Evolutionary conservation across 2,329 filamentous ascomycete species (phyloP), one percentile per base, ranked within the genome.

Genomic region (Balansia obtecta): DNA sequence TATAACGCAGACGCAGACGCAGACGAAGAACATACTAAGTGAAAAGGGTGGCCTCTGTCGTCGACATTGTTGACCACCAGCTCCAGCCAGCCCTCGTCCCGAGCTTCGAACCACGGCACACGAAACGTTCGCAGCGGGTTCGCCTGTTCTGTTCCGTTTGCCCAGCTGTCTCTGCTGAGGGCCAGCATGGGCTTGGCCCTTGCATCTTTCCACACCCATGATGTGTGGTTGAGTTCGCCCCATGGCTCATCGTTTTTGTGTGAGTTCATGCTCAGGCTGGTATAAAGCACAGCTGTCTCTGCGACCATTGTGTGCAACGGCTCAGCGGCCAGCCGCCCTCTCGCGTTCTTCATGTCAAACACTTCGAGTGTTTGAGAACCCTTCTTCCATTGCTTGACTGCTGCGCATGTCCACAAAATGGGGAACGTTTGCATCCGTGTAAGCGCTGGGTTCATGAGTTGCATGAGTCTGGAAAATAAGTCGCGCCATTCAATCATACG

Each of bases 21-120:
- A 9, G 32, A 8, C 30, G 20, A 11, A 37, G 10, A 18, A 53
- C 60, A 48, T 59, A 71, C 69, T 38, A 76, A 50, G 55, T 76
- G 73, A 52, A 75, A 75, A 0, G 73, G 73, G 56, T 76, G 73
- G 0, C 65, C 61, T 10, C 69, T 69, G 39, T 75, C 72, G 50
- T 76, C 73, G 11, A 74, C 60, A 49, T 76, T 76, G 54, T 76
- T 76, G 46, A 75, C 61, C 3, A 74, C 63, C 1, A 76, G 55
- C 53, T 75, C 72, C 2, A 75, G 60, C 71, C 73, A 76, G 22
- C 54, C 53, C 9, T 58, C 64, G 16, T 45, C 15, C 16, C 57
- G 55, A 1, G 54, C 44, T 13, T 45, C 40, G 38, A 55, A 56
- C 49, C 50, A 52, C 0, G 57, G 57, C 6, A 56, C 54, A 11